phyloP scores from a whole-genome alignment of 176 grass and related monocot genomes.

The Aegilops umbellulata region DNA sequence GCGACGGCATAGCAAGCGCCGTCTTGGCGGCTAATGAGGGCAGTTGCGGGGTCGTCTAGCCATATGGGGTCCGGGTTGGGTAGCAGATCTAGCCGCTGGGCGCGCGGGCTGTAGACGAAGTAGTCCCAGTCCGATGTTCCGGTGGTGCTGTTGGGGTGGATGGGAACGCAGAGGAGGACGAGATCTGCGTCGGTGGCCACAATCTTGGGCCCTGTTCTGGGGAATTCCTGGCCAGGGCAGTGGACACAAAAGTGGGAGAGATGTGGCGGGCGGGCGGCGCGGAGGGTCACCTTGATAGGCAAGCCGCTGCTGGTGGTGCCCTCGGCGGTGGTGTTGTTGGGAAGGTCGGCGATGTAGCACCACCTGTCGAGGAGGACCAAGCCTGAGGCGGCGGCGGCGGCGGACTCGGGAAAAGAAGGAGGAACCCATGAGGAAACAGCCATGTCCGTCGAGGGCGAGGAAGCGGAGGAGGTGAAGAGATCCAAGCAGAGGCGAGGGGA shows the following conservation, averaged over 20 bases:
- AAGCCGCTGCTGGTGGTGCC: background rate
- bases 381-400: background rate
- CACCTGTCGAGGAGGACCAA: conserved; percentile 1
- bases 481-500: background rate
- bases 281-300: background rate
- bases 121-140: background rate
- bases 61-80: background rate
- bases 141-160: background rate
- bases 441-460: background rate
- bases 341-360: conserved; percentile 18
- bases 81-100: background rate
- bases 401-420: background rate
- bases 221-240: conserved; percentile 4
- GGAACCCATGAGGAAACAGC: conserved; percentile 1
- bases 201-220: background rate
- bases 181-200: conserved; percentile 9
- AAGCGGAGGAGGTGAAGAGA: background rate
- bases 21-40: conserved; percentile 14
- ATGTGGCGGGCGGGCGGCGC: background rate
- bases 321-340: conserved; percentile 1
- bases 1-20: conserved; percentile 1
- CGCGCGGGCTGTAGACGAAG: conserved; percentile 21
- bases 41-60: background rate
- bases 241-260: conserved; percentile 14
- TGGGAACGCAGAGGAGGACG: conserved; percentile 22